A percentile compares a stretch with the other conserved stretches of the same genome.
Evolutionary conservation across 768 basidiomycete genomes (phyloP).

Genomic region (Terana coerulea): DNA sequence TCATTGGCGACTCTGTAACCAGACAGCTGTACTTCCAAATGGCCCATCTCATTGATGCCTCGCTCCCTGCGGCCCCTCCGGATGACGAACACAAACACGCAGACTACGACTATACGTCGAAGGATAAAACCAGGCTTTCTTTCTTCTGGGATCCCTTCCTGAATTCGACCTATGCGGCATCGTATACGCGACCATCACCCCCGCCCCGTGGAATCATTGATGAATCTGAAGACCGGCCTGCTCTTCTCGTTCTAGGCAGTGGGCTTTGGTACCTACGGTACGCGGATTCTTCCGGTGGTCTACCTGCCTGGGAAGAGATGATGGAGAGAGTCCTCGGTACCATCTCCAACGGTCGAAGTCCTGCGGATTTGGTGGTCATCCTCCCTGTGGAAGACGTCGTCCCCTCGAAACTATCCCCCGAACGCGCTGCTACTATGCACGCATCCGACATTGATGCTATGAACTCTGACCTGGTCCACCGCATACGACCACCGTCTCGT

Average conservation of each 20-base stretch:
- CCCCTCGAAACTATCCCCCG: conserved; percentile 57
- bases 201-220: not conserved
- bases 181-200: conserved; percentile 34
- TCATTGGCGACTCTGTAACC: conserved; percentile 84
- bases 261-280: conserved; percentile 91
- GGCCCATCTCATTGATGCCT: conserved; percentile 55
- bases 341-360: conserved; percentile 33
- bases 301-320: conserved; percentile 73
- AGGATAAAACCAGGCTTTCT: conserved; percentile 42
- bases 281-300: conserved; percentile 63
- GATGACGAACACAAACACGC: conserved; percentile 65
- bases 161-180: conserved; percentile 55
- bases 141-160: conserved; percentile 90
- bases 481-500: conserved; percentile 39
- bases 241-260: conserved; percentile 77
- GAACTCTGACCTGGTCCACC: conserved; percentile 81
- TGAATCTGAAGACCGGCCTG: conserved; percentile 34
- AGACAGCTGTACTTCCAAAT: conserved; percentile 77
- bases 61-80: conserved; percentile 47
- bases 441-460: conserved; percentile 83
- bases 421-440: conserved; percentile 66
- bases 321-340: conserved; percentile 62
- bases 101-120: conserved; percentile 50
- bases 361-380: conserved; percentile 73
- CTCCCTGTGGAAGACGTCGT: conserved; percentile 75